Conservation (phyloP, 2,329 filamentous ascomycete genomes). For the Fusarium redolens region DNA sequence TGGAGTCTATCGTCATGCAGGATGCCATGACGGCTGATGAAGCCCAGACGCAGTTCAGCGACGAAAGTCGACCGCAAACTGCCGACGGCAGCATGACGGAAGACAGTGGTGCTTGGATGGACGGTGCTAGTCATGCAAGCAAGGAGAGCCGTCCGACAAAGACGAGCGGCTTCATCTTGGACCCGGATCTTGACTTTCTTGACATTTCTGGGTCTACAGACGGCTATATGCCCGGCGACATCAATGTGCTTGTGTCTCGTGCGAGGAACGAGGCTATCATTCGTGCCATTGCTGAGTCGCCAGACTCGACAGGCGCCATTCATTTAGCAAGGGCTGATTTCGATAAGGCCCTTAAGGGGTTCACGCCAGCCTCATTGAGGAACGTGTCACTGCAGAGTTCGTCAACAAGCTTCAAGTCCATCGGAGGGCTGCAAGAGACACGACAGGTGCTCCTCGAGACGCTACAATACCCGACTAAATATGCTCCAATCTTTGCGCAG, state of each 20-base stretch:
- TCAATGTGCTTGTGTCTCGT: conserved; percentile 85
- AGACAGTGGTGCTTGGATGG: conserved; percentile 77
- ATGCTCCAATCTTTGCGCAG: conserved; percentile 96
- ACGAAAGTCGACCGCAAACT: conserved; percentile 67
- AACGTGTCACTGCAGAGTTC: conserved; percentile 95
- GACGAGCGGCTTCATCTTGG: conserved; percentile 76
- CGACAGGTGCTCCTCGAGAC: conserved; percentile 94
- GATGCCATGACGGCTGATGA: conserved; percentile 57
- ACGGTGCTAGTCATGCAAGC: conserved; percentile 71
- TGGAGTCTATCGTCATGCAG: conserved; percentile 79
- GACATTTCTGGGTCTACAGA: conserved; percentile 95
- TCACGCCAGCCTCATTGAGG: conserved; percentile 92
- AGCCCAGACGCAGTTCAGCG: conserved; percentile 50
- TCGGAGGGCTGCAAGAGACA: conserved; percentile 88
- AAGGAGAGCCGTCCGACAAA: conserved; percentile 49
- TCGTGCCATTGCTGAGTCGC: conserved; percentile 73
- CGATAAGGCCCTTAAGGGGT: conserved; percentile 84
- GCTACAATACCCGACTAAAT: conserved; percentile 95
- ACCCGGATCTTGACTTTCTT: conserved; percentile 85
- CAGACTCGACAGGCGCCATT: conserved; percentile 62
- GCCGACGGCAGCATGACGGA: conserved; percentile 67
- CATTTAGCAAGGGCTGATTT: conserved; percentile 82
- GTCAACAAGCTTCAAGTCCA: conserved; percentile 90
- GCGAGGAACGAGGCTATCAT: conserved; percentile 94
- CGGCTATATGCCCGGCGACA: conserved; percentile 96